Conservation (phyloP, 225 moss, liverwort and hornwort species). For the Anthoceros angustus region DNA sequence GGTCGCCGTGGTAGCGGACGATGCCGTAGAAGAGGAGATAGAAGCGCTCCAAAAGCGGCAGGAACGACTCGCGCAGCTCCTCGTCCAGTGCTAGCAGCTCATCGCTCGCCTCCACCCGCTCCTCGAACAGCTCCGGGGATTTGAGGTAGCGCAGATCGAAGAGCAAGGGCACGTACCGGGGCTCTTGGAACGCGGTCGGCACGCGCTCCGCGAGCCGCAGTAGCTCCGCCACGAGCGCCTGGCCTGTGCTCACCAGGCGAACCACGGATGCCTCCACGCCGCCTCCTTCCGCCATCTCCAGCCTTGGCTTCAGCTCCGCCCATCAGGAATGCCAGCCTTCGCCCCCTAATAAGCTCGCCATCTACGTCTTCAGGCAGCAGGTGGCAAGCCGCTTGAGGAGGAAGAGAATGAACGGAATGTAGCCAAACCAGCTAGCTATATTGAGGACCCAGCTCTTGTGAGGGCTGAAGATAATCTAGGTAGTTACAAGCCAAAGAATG, state of each 20-base stretch:
- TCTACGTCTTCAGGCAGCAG: no score
- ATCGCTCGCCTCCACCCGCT: slow-evolving; percentile 83
- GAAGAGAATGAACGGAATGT: no score
- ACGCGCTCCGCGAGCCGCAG: slow-evolving; percentile 79
- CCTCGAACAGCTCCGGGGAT: slow-evolving; percentile 70
- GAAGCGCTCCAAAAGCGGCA: slow-evolving; percentile 37
- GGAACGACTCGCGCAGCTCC: slow-evolving; percentile 63
- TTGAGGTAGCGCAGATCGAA: slow-evolving; percentile 91
- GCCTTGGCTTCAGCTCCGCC: not conserved
- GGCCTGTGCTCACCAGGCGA: slow-evolving; percentile 79
- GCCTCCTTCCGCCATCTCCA: slow-evolving; percentile 25
- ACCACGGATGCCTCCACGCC: slow-evolving; percentile 43
- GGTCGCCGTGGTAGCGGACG: not conserved
- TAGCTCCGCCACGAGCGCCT: slow-evolving; percentile 85
- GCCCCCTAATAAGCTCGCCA: no score
- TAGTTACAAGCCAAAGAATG: no score
- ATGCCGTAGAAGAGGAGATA: not conserved
- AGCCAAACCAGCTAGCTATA: no score
- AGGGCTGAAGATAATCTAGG: no score
- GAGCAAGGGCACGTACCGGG: slow-evolving; percentile 43
- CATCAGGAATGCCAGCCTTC: no score
- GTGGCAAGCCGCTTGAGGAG: no score
- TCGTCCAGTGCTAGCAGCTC: slow-evolving; percentile 84
- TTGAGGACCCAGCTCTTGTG: no score
- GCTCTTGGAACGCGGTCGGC: slow-evolving; percentile 46